Evolutionary conservation across 2,329 filamentous ascomycete species (phyloP), one percentile per base, ranked within the genome.

Genomic region (Ceratocystis ficicola): DNA sequence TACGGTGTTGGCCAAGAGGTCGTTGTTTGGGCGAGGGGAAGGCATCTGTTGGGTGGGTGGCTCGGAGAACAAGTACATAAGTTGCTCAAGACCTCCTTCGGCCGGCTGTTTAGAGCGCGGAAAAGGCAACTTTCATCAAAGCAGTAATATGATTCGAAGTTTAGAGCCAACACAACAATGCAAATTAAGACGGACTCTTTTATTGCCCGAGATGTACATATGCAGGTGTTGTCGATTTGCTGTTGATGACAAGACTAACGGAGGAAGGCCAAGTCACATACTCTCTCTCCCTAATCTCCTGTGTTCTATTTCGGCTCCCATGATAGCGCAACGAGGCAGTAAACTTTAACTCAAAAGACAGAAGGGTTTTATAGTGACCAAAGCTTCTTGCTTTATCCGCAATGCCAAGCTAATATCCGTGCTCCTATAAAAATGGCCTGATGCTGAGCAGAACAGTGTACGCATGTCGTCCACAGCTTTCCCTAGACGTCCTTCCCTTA

Each of bases 371-470:
- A 8, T 6, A 10, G 17, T 32, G 55, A 59, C n/a, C 55, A 17
- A 59, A 20, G 55, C 55, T 59, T 59, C 7, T 15, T 32, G 55
- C 55, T 17, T 59, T 59, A 59, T 59, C 28, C 36, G 30, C 55
- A 59, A 32, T n/a, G 30, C 15, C 28, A 59, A 30, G n/a, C 55
- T 32, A 28, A 36, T 59, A 17, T 36, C 28, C 32, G 28, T 59
- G 55, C 55, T 59, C n/a, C 55, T 32, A n/a, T 20, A 59, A 59
- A 32, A 59, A 59, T 59, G 55, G 55, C 28, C 55, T 59, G 55
- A 59, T 59, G 25, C 32, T 59, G 55, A 59, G 30, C 5, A n/a
- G 55, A 10, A 59, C 36, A 59, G 15, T 20, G 28, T 36, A 57
- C 52, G 28, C 22, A 25, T 17, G 7, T 8, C 20, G 48, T 52